Base-by-base conservation (phyloP, 129 eudicot genomes). In the Flaveria bidentis region DNA sequence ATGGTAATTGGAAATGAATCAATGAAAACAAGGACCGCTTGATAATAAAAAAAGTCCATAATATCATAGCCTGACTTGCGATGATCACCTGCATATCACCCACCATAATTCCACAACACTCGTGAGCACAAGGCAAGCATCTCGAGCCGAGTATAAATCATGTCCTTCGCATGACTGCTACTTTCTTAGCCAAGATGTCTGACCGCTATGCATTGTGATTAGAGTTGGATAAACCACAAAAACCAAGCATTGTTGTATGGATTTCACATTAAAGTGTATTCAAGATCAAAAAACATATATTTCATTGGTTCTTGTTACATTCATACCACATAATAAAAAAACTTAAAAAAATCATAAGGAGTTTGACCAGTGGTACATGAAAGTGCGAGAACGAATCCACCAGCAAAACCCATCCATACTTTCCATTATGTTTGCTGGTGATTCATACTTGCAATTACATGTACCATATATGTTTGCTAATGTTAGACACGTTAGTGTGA, bases 51-150 rank as follows among this genome's bases (percentile, higher is more conserved):
- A 89, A 91, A 7, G 92, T 83, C 30, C 90, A 96, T 0, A 96
- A 91, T 16, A 91, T 91, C 97, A 89, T 78, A 11, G 97, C 93
- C 60, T 91, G 97, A 36, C 97, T 91, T 39, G 96, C 97, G 30
- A 91, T 89, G 66, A 92, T 86, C 2, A 96, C 84, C 0, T 93
- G 91, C 77, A 84, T 17, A 20, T 89, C 90, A 8, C 96, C 96
- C 74, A 88, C 86, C 58, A 89, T 86, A 68, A 89, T 30, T 30
- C 39, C 0, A 30, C 39, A 30, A 89, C 72, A 83, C 82, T 17
- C 96, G 97, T 96, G 93, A 92, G 30, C 83, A 87, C 72, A 89
- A 26, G 0, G 86, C 28, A 4, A 2, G 5, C 39, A 64, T 85
- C 36, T 8, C 96, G 97, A 16, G 80, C 73, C 39, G 97, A 89